A percentile compares a stretch with the other conserved stretches of the same genome.
Evolutionary conservation across 179 eudicot genomes (phyloP).

Genomic region (Amaranthus tricolor): DNA sequence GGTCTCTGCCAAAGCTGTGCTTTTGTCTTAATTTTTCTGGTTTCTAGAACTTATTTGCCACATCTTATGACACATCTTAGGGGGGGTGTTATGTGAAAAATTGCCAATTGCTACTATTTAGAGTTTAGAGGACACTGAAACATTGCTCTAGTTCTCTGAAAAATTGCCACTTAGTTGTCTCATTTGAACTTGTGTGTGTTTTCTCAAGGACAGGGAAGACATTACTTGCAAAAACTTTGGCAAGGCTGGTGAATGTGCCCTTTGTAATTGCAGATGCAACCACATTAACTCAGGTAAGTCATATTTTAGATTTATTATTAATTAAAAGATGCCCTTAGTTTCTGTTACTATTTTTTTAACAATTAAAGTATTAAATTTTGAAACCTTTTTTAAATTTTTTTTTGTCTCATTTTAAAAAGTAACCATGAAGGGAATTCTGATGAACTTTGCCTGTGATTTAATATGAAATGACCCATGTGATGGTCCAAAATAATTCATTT

Average conservation of each 20-base stretch:
- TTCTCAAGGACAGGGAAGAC: constrained; percentile 98
- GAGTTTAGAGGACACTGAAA: not conserved
- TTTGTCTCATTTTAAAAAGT: not conserved
- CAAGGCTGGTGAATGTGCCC: constrained; percentile 95
- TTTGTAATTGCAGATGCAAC: constrained; percentile 99
- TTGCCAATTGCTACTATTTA: not conserved
- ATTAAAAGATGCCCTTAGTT: not conserved
- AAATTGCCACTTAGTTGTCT: constrained; percentile 7
- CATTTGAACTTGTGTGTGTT: constrained; percentile 26
- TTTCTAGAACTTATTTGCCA: too few relatives aligned
- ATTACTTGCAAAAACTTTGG: constrained; percentile 92
- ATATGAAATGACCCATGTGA: not conserved
- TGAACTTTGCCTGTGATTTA: not conserved
- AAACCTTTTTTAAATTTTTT: not conserved
- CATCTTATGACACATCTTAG: too few relatives aligned
- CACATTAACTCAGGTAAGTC: constrained; percentile 89
- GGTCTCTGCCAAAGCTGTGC: too few relatives aligned
- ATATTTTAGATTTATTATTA: not conserved
- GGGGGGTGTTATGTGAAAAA: too few relatives aligned
- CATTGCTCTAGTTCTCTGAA: too few relatives aligned
- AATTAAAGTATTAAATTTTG: not conserved
- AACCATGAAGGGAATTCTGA: not conserved
- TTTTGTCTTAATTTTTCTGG: too few relatives aligned
- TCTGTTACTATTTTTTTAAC: not conserved
- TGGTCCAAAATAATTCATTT: too few relatives aligned